Evolutionary conservation across 2,329 filamentous ascomycete species (phyloP).

Genomic region (Cytospora piceae): DNA sequence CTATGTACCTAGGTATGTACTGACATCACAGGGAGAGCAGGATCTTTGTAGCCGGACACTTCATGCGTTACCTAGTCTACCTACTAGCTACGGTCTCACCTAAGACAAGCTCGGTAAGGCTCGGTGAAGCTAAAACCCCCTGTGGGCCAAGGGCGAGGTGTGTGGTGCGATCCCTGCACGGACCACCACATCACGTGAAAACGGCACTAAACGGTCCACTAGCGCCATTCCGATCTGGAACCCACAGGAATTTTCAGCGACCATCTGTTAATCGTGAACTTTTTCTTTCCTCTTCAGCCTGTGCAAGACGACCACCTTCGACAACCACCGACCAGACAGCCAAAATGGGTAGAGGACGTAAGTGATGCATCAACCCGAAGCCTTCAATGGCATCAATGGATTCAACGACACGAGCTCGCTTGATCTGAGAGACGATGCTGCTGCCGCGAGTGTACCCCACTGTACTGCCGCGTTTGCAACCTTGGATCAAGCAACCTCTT

Average conservation of each 20-base stretch:
- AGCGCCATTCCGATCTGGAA: slow-evolving; percentile 16
- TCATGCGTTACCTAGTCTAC: no score
- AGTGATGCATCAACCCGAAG: slow-evolving; percentile 14
- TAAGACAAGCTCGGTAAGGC: no score
- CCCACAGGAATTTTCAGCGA: slow-evolving; percentile 27
- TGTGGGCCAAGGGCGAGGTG: neutral
- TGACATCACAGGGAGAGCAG: no score
- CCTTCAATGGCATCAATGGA: slow-evolving; percentile 3
- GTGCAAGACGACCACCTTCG: slow-evolving; percentile 24
- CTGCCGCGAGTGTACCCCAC: neutral
- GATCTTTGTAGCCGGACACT: no score
- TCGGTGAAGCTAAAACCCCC: no score
- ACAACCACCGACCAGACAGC: slow-evolving; percentile 26
- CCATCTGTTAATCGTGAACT: slow-evolving; percentile 6
- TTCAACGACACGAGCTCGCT: neutral
- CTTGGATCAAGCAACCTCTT: neutral
- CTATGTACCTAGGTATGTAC: no score
- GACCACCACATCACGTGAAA: slow-evolving; percentile 11
- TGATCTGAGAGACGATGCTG: neutral
- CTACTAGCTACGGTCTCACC: no score
- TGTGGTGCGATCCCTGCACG: neutral
- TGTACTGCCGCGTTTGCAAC: slow-evolving; percentile 1
- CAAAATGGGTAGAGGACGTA: slow-evolving; percentile 33
- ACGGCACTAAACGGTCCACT: slow-evolving; percentile 3
- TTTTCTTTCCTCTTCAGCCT: slow-evolving; percentile 21